Evolutionary conservation across 352 stramenopile species (phyloP).

Genomic region (Phytophthora megakarya): DNA sequence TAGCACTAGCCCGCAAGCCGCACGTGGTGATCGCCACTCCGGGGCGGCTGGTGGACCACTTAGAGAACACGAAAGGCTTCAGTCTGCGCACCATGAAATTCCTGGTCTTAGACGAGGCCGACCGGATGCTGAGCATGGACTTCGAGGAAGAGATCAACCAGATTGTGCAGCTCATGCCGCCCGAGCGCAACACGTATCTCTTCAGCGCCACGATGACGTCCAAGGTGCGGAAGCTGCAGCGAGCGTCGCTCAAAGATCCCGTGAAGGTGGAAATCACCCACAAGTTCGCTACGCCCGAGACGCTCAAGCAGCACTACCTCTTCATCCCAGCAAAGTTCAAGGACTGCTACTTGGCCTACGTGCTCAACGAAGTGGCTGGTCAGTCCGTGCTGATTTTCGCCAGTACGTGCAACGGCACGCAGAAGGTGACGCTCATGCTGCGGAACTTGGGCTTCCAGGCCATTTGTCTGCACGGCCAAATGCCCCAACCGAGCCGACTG

Average conservation of each 20-base stretch:
- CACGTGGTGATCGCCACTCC: conserved; percentile 96
- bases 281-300: conserved; percentile 98
- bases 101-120: conserved; percentile 94
- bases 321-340: conserved; percentile 99
- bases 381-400: conserved; percentile 98
- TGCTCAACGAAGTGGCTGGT: conserved; percentile 97
- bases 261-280: conserved; percentile 97
- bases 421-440: conserved; percentile 96
- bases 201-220: conserved; percentile 99
- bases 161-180: conserved; percentile 96
- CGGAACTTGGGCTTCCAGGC: conserved; percentile 98
- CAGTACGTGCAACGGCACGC: conserved; percentile 97
- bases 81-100: conserved; percentile 91
- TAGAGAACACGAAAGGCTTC: conserved; percentile 98
- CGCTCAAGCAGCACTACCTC: conserved; percentile 98
- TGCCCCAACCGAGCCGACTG: conserved; percentile 97
- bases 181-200: conserved; percentile 95
- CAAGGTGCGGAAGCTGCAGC: conserved; percentile 98
- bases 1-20: conserved; percentile 96
- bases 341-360: conserved; percentile 98
- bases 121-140: conserved; percentile 97
- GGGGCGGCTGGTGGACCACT: conserved; percentile 93
- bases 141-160: conserved; percentile 99
- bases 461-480: conserved; percentile 98
- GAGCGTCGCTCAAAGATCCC: conserved; percentile 96